These are phyloP conservation scores for Eimeria zaria DNA, from an alignment of 169 alveolate species.

Conservation along the genomic window DNA sequence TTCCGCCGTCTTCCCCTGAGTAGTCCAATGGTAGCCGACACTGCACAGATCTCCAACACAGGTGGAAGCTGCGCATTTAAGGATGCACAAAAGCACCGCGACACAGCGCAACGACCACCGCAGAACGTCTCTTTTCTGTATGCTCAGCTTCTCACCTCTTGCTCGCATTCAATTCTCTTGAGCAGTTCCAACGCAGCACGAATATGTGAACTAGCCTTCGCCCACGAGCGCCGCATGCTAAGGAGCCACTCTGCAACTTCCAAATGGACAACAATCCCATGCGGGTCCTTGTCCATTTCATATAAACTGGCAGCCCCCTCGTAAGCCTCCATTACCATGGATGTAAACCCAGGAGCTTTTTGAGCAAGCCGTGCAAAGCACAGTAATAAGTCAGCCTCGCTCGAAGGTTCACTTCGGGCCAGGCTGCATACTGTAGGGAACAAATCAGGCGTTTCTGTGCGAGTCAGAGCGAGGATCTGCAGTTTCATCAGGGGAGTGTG, in stretches of 20 bases:
- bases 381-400: conserved; percentile 52
- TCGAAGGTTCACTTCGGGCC: conserved; percentile 36
- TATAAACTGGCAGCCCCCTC: conserved; percentile 44
- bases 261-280: conserved; percentile 42
- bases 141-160: not conserved
- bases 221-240: conserved; percentile 47
- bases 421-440: conserved; percentile 32
- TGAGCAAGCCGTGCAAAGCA: conserved; percentile 75
- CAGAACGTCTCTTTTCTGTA: no score
- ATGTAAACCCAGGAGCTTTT: not conserved
- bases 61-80: not conserved
- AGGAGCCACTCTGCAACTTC: conserved; percentile 74
- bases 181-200: conserved; percentile 55
- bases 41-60: conserved; percentile 44
- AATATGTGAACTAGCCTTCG: conserved; percentile 61
- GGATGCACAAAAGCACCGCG: not conserved
- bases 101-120: not conserved
- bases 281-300: conserved; percentile 27
- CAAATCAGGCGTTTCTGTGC: conserved; percentile 38
- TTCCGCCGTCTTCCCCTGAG: conserved; percentile 8
- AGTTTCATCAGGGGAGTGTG: conserved; percentile 53
- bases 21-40: not conserved
- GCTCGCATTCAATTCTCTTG: not conserved
- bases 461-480: conserved; percentile 67
- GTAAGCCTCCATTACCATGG: conserved; percentile 58